Percentiles rank a stretch among this genome's conserved stretches.
These are phyloP conservation scores for Medicago lupulina DNA, from an alignment of 306 rosid genomes.

Conservation along the genomic window DNA sequence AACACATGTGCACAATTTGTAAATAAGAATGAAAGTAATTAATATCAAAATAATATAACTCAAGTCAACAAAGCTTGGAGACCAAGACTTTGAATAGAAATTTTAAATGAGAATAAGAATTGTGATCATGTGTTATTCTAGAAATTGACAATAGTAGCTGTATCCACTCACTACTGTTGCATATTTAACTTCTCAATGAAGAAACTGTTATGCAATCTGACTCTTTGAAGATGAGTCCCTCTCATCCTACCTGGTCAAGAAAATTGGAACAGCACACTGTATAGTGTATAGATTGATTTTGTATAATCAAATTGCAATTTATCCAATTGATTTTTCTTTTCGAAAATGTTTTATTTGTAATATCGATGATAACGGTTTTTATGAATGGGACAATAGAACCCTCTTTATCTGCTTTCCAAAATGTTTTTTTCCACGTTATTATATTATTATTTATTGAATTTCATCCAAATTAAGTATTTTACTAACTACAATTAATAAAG, in stretches of 20 bases:
- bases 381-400: too few species aligned
- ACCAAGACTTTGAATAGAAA: slow-evolving; percentile 9
- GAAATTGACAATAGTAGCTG: slow-evolving; percentile 19
- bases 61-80: slow-evolving; percentile 6
- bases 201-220: background rate
- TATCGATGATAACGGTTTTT: too few species aligned
- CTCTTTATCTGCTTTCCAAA: too few species aligned
- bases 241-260: background rate
- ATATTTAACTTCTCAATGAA: background rate
- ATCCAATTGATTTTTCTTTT: too few species aligned
- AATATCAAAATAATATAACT: background rate
- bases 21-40: background rate
- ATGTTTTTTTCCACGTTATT: too few species aligned
- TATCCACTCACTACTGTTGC: background rate
- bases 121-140: slow-evolving; percentile 12
- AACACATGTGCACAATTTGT: background rate
- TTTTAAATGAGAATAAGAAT: background rate
- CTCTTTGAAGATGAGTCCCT: background rate
- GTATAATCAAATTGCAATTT: too few species aligned
- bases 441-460: too few species aligned
- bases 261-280: background rate
- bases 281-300: too few species aligned
- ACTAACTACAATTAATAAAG: too few species aligned
- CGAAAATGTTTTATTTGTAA: too few species aligned
- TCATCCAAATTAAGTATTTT: too few species aligned